These are phyloP conservation scores for Pythium phragmitis DNA, from an alignment of 352 stramenopile species.

Conservation along the genomic window DNA sequence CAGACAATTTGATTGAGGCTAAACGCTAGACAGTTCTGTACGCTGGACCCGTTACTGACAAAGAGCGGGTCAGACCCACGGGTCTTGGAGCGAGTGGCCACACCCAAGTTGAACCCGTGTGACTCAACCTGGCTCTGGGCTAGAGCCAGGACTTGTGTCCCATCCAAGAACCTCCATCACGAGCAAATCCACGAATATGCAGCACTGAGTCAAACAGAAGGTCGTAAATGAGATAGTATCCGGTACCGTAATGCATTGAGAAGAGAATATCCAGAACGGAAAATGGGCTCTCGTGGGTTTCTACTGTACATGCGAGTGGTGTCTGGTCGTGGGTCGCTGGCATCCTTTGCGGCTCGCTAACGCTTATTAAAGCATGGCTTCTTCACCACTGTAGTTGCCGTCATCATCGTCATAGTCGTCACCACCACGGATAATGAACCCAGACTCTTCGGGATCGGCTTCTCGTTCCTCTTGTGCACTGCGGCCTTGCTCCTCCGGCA, in stretches of 20 bases:
- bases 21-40: background rate
- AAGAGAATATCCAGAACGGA: background rate
- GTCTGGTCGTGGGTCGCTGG: too few relatives aligned
- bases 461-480: slow-evolving; percentile 20
- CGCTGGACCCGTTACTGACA: background rate
- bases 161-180: background rate
- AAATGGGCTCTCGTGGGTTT: background rate
- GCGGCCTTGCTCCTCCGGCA: background rate
- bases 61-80: background rate
- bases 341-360: too few relatives aligned
- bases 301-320: too few relatives aligned
- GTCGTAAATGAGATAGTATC: too few relatives aligned
- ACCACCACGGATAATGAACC: slow-evolving; percentile 24
- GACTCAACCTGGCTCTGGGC: slow-evolving; percentile 12
- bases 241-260: too few relatives aligned
- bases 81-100: background rate
- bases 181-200: too few relatives aligned
- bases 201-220: too few relatives aligned
- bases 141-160: background rate
- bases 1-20: too few relatives aligned
- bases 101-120: slow-evolving; percentile 7
- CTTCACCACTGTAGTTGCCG: slow-evolving; percentile 23
- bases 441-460: slow-evolving; percentile 21
- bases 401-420: slow-evolving; percentile 21
- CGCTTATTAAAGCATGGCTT: slow-evolving; percentile 22